Percentiles rank a stretch among this genome's conserved stretches.
phyloP scores from a whole-genome alignment of 768 basidiomycete genomes.

The Hygrophorus russula region DNA sequence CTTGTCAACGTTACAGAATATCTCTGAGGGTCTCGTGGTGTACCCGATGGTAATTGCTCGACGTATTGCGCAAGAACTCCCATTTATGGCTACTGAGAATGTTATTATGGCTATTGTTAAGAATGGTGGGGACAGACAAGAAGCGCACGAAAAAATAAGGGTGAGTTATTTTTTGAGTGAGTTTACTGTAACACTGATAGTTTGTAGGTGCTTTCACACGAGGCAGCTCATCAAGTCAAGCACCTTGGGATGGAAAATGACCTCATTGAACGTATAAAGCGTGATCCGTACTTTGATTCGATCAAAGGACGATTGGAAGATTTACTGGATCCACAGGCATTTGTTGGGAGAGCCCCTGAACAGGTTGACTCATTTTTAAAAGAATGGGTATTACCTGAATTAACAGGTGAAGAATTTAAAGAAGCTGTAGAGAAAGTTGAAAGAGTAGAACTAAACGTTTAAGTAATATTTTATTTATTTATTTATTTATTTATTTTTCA shows the following conservation, averaged over 20 bases:
- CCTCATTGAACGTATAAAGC: conserved; percentile 76
- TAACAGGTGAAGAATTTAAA: conserved; percentile 46
- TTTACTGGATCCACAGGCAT: conserved; percentile 77
- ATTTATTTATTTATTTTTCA: neutral
- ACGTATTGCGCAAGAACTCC: conserved; percentile 87
- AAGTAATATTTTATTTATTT: conserved; percentile 1
- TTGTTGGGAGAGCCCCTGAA: conserved; percentile 89
- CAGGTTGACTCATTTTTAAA: conserved; percentile 85
- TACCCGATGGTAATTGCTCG: conserved; percentile 93
- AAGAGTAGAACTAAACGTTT: conserved; percentile 61
- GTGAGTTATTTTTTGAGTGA: conserved; percentile 24
- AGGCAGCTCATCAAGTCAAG: conserved; percentile 92
- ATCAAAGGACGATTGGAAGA: conserved; percentile 72
- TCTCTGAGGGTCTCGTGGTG: conserved; percentile 98
- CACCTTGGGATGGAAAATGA: conserved; percentile 92
- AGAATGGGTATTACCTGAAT: conserved; percentile 82
- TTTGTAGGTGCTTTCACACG: conserved; percentile 76
- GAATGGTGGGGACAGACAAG: conserved; percentile 89
- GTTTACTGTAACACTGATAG: neutral
- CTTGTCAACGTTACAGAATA: conserved; percentile 89
- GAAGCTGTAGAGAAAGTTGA: conserved; percentile 37
- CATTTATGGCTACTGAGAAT: conserved; percentile 99
- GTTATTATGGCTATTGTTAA: conserved; percentile 99
- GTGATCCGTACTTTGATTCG: conserved; percentile 80
- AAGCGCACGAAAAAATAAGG: conserved; percentile 92